Percentiles rank a stretch among this genome's conserved stretches.
These are phyloP conservation scores for Fusarium xyrophilum DNA, from an alignment of 2,329 filamentous ascomycete genomes.

Conservation along the genomic window DNA sequence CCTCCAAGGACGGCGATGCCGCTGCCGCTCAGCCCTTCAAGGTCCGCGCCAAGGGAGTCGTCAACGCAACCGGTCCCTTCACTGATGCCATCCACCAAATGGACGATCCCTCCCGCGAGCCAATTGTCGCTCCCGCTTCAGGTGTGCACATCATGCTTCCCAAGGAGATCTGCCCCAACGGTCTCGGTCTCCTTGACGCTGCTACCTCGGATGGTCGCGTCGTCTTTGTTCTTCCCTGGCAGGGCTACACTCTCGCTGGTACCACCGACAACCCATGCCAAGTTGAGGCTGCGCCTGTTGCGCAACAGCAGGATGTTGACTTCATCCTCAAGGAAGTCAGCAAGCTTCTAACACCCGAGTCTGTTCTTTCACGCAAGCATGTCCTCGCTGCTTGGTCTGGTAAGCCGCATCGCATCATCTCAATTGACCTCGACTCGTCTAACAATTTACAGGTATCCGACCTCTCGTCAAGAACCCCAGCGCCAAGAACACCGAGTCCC, in stretches of 20 bases:
- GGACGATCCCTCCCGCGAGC: slow-evolving; percentile 72
- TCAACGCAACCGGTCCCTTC: slow-evolving; percentile 86
- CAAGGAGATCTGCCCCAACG: slow-evolving; percentile 77
- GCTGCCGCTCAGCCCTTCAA: slow-evolving; percentile 61
- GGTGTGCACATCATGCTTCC: slow-evolving; percentile 86
- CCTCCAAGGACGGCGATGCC: slow-evolving; percentile 66
- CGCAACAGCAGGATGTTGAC: slow-evolving; percentile 78
- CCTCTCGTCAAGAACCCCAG: slow-evolving; percentile 82
- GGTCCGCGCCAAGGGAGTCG: slow-evolving; percentile 79
- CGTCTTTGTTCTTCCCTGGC: slow-evolving; percentile 87
- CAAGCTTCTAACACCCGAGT: slow-evolving; percentile 77
- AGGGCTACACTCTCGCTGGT: slow-evolving; percentile 84
- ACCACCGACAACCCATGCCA: slow-evolving; percentile 78
- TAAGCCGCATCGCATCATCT: slow-evolving; percentile 43
- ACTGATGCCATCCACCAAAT: slow-evolving; percentile 81
- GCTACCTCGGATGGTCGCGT: slow-evolving; percentile 81
- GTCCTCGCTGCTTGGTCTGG: slow-evolving; percentile 84
- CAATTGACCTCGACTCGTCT: background rate
- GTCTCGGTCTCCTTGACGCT: slow-evolving; percentile 84
- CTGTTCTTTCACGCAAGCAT: slow-evolving; percentile 75
- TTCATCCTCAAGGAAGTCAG: slow-evolving; percentile 83
- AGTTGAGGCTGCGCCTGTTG: slow-evolving; percentile 73
- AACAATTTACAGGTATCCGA: slow-evolving; percentile 61
- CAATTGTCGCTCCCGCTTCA: slow-evolving; percentile 81
- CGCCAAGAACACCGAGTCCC: slow-evolving; percentile 80